These are phyloP conservation scores for Coelastrella sp. DNA, from an alignment of 139 green algal genomes.

Conservation along the genomic window DNA sequence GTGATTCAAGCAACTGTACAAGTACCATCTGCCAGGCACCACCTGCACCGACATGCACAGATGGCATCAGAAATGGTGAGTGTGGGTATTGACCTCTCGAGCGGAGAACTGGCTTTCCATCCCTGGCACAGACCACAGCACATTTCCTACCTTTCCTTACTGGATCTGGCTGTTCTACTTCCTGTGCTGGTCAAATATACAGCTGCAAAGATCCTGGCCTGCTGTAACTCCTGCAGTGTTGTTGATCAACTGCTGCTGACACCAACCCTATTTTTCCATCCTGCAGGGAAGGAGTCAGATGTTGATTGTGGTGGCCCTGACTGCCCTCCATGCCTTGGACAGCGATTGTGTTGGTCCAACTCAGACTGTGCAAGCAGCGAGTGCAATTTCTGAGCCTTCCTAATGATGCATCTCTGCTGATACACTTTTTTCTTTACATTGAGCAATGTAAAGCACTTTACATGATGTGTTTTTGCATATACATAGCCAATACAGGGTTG, in stretches of 20 bases:
- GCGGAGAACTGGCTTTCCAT: background rate
- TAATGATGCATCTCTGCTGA: too few species aligned
- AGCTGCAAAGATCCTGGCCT: background rate
- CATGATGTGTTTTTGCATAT: too few species aligned
- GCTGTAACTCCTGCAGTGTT: background rate
- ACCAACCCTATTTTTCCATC: background rate
- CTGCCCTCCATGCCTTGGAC: slow-evolving; percentile 16
- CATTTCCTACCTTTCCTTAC: background rate
- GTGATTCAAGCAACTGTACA: background rate
- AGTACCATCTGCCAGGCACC: background rate
- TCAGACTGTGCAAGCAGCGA: slow-evolving; percentile 10
- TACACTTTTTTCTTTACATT: too few species aligned
- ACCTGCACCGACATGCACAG: slow-evolving; percentile 3
- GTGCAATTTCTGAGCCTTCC: background rate
- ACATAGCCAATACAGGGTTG: too few species aligned
- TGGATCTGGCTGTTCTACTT: background rate
- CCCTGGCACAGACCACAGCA: background rate
- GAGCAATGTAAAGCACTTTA: too few species aligned
- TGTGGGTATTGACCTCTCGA: background rate
- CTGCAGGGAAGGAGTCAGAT: slow-evolving; percentile 25
- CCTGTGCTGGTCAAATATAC: background rate
- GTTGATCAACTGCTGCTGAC: background rate
- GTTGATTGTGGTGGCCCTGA: slow-evolving; percentile 26
- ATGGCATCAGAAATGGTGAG: slow-evolving; percentile 23
- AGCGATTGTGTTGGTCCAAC: background rate